Evolutionary conservation across 495 filamentous ascomycete genomes (phyloP).

Genomic region (Aspergillus sparsus): DNA sequence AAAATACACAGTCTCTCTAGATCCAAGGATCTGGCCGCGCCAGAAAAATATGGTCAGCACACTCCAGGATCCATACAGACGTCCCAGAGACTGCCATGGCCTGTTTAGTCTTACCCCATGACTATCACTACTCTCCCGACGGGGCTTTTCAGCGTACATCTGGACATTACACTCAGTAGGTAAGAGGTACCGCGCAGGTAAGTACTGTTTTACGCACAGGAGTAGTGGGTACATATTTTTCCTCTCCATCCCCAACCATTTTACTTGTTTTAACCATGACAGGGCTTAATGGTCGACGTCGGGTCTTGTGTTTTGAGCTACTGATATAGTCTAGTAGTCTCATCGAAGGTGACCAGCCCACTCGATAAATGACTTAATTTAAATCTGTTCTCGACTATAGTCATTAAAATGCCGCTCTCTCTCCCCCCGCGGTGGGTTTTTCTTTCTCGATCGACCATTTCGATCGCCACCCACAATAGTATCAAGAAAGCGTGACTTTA

Average conservation of each 20-base stretch:
- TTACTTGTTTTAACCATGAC: background rate
- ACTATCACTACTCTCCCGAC: background rate
- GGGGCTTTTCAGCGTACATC: background rate
- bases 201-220: too few species aligned
- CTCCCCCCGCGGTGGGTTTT: background rate
- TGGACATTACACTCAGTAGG: too few species aligned
- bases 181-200: too few species aligned
- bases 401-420: background rate
- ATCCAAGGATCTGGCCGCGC: background rate
- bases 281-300: background rate
- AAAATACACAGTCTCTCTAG: too few species aligned
- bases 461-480: background rate
- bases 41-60: too few species aligned
- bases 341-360: background rate
- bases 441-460: background rate
- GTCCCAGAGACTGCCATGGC: background rate
- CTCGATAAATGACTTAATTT: background rate
- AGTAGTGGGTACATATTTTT: background rate
- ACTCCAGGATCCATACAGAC: too few species aligned
- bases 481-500: background rate
- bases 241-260: background rate
- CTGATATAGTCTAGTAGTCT: background rate
- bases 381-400: background rate
- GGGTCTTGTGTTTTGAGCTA: background rate
- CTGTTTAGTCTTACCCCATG: background rate